Evolutionary conservation across 1,139 yeast genomes (phyloP).

Genomic region (Pichia inconspicua): DNA sequence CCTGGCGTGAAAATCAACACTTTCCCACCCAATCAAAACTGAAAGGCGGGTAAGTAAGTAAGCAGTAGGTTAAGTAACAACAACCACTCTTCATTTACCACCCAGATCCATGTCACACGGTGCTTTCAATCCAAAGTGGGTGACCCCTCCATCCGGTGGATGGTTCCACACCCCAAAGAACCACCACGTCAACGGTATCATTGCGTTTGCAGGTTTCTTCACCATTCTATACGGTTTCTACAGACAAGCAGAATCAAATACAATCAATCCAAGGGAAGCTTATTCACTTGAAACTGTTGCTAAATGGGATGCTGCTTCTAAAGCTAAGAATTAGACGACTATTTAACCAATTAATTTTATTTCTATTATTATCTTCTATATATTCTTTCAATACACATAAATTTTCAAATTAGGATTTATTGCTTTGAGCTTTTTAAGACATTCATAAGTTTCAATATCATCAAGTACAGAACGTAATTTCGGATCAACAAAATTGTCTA

Average conservation of each 20-base stretch:
- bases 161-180: slow-evolving; percentile 30
- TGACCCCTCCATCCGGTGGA: slow-evolving; percentile 30
- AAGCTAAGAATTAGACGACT: slow-evolving; percentile 1
- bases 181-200: slow-evolving; percentile 24
- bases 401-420: slow-evolving; percentile 38
- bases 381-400: slow-evolving; percentile 35
- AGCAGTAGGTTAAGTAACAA: too few relatives aligned
- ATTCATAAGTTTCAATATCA: slow-evolving; percentile 37
- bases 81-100: too few relatives aligned
- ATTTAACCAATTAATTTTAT: background rate
- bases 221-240: slow-evolving; percentile 20
- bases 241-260: slow-evolving; percentile 23
- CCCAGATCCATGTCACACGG: slow-evolving; percentile 14
- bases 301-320: slow-evolving; percentile 28
- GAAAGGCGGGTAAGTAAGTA: too few relatives aligned
- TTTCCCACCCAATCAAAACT: too few relatives aligned
- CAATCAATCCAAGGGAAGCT: slow-evolving; percentile 23
- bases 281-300: slow-evolving; percentile 24
- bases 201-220: slow-evolving; percentile 25
- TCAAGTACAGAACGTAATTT: slow-evolving; percentile 64
- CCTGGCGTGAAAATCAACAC: too few relatives aligned
- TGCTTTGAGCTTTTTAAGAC: slow-evolving; percentile 35
- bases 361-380: background rate
- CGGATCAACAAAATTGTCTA: slow-evolving; percentile 58
- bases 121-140: slow-evolving; percentile 25